These are phyloP conservation scores for Cornus controversa DNA, from an alignment of 148 eudicot genomes.

Conservation along the genomic window DNA sequence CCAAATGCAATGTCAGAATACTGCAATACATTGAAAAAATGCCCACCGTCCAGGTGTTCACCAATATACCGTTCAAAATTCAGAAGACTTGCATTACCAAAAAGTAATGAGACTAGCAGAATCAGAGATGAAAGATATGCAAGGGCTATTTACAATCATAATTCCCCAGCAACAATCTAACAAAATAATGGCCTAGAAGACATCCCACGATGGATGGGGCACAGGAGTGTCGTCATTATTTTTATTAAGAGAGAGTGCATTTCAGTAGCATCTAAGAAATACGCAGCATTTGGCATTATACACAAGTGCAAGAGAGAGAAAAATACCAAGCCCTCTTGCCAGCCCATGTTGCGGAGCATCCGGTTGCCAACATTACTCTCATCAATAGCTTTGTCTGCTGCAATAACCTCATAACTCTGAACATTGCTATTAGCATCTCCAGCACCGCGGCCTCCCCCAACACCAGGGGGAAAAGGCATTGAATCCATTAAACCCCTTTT, in stretches of 20 bases:
- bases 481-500: slow-evolving; percentile 74
- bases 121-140: background rate
- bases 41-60: background rate
- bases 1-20: slow-evolving; percentile 44
- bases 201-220: background rate
- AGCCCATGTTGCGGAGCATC: slow-evolving; percentile 99
- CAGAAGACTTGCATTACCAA: background rate
- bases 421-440: slow-evolving; percentile 42
- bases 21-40: background rate
- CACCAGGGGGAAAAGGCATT: slow-evolving; percentile 99
- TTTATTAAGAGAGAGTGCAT: background rate
- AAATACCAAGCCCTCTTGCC: slow-evolving; percentile 99
- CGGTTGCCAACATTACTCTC: slow-evolving; percentile 97
- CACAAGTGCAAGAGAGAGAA: slow-evolving; percentile 29
- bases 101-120: no score
- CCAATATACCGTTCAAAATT: background rate
- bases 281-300: background rate
- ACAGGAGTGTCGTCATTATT: background rate
- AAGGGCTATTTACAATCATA: background rate
- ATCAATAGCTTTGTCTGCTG: slow-evolving; percentile 85
- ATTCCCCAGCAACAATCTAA: background rate
- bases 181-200: background rate
- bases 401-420: slow-evolving; percentile 75
- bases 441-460: slow-evolving; percentile 78
- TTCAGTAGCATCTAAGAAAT: background rate